Conservation (phyloP, 192 early-diverging fungal species). For the Thamnidium elegans region DNA sequence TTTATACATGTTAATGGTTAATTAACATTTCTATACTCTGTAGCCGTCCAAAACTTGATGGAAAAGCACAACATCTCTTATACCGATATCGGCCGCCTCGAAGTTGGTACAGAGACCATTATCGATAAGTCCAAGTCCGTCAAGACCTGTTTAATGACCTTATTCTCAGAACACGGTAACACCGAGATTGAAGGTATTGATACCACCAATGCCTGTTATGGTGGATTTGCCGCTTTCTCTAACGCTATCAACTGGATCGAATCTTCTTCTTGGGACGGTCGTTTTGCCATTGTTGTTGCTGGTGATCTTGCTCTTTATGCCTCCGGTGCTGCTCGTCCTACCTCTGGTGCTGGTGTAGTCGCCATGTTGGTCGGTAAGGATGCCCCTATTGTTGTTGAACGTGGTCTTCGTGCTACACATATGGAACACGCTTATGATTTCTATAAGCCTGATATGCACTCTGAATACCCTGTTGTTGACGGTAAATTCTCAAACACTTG, state of each 20-base stretch:
- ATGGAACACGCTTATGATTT: constrained; percentile 99
- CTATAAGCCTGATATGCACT: constrained; percentile 97
- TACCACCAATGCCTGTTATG: constrained; percentile 99
- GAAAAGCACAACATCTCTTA: constrained; percentile 89
- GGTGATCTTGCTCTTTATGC: constrained; percentile 98
- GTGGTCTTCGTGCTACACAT: constrained; percentile 81
- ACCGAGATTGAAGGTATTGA: constrained; percentile 94
- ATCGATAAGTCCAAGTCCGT: constrained; percentile 99
- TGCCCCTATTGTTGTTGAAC: constrained; percentile 93
- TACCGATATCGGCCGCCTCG: constrained; percentile 87
- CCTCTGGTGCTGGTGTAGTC: constrained; percentile 89
- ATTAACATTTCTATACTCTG: no score
- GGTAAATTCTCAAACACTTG: constrained; percentile 91
- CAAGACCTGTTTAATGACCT: constrained; percentile 94
- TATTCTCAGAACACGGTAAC: constrained; percentile 90
- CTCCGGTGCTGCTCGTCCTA: constrained; percentile 85
- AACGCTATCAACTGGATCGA: constrained; percentile 98
- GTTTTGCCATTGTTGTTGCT: constrained; percentile 83
- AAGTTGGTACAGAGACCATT: constrained; percentile 98
- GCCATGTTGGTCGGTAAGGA: constrained; percentile 91
- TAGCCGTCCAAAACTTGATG: constrained; percentile 85
- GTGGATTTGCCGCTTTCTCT: constrained; percentile 94
- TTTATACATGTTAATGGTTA: no score
- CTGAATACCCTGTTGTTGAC: constrained; percentile 97
- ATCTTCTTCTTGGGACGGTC: constrained; percentile 91